Evolutionary conservation across 164 flowering plant genomes (phyloP).

Genomic region (Stephania yunnanensis): DNA sequence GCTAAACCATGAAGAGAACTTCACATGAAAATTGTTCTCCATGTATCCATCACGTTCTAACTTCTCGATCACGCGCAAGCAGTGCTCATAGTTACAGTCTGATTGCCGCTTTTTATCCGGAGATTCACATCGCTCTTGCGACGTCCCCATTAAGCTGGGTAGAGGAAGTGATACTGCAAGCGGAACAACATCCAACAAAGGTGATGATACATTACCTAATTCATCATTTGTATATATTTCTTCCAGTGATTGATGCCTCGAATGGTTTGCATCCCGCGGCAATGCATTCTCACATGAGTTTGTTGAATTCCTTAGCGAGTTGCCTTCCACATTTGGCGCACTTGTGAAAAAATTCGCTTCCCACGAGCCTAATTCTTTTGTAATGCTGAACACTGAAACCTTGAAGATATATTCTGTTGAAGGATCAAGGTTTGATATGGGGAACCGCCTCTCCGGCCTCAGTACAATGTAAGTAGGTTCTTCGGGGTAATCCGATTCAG

Average conservation of each 20-base stretch:
- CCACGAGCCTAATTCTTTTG: slow-evolving; percentile 27
- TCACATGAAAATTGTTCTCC: slow-evolving; percentile 48
- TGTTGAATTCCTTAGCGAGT: slow-evolving; percentile 28
- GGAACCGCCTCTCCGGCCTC: slow-evolving; percentile 36
- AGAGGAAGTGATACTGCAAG: slow-evolving; percentile 20
- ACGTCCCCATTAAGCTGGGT: slow-evolving; percentile 20
- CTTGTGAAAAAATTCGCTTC: slow-evolving; percentile 49
- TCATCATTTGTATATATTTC: slow-evolving; percentile 18
- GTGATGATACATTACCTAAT: slow-evolving; percentile 4
- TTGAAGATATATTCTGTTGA: slow-evolving; percentile 46
- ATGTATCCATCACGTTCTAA: slow-evolving; percentile 63
- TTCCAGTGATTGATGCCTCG: slow-evolving; percentile 18
- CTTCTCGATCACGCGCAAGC: slow-evolving; percentile 47
- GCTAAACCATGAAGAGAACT: slow-evolving; percentile 82
- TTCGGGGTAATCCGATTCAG: slow-evolving; percentile 30
- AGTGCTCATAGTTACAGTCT: slow-evolving; percentile 47
- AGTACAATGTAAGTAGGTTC: slow-evolving; percentile 39
- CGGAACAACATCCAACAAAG: not conserved
- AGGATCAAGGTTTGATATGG: slow-evolving; percentile 35
- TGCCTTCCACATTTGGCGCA: slow-evolving; percentile 17
- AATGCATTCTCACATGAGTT: slow-evolving; percentile 21
- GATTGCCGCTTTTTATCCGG: slow-evolving; percentile 12
- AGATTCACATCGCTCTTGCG: slow-evolving; percentile 5
- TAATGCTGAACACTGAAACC: slow-evolving; percentile 34
- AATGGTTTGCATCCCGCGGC: slow-evolving; percentile 6